Conservation (phyloP, 2,329 filamentous ascomycete species). For the Alternaria arborescens region DNA sequence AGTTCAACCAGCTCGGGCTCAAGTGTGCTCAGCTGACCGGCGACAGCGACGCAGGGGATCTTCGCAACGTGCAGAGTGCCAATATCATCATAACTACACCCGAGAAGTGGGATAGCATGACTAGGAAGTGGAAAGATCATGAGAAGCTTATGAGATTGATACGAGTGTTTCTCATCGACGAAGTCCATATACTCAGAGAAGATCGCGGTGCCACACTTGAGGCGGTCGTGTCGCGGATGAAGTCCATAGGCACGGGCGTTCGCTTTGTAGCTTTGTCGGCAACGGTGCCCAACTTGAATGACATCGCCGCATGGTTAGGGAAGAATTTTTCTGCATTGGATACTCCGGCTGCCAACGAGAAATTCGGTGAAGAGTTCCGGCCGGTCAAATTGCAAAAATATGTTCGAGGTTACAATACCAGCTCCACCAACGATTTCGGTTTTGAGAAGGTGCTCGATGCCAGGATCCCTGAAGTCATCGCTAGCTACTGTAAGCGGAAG, state of each 20-base stretch:
- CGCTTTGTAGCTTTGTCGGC: slow-evolving; percentile 84
- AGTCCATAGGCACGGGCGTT: slow-evolving; percentile 76
- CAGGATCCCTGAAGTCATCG: slow-evolving; percentile 71
- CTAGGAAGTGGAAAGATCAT: slow-evolving; percentile 86
- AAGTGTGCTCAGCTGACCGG: slow-evolving; percentile 81
- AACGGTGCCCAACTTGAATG: slow-evolving; percentile 82
- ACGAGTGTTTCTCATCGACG: slow-evolving; percentile 83
- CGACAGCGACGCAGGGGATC: slow-evolving; percentile 74
- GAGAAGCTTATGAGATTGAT: slow-evolving; percentile 76
- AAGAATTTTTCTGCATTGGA: slow-evolving; percentile 67
- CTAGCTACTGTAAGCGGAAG: slow-evolving; percentile 72
- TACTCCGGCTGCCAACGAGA: slow-evolving; percentile 71
- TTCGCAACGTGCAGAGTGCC: slow-evolving; percentile 74
- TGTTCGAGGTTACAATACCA: slow-evolving; percentile 74
- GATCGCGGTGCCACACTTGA: slow-evolving; percentile 80
- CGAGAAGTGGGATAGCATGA: slow-evolving; percentile 92
- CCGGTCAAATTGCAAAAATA: slow-evolving; percentile 79
- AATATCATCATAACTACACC: slow-evolving; percentile 87
- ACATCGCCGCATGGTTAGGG: slow-evolving; percentile 83
- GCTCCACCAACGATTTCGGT: slow-evolving; percentile 72
- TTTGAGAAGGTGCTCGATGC: slow-evolving; percentile 76
- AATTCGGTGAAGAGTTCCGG: slow-evolving; percentile 81
- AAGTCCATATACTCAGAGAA: slow-evolving; percentile 87
- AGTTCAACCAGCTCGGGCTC: slow-evolving; percentile 73
- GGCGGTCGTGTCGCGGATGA: slow-evolving; percentile 87